Evolutionary conservation across 805 yeast species (phyloP), one percentile per base, ranked within the genome.

Genomic region (Starmerella ratchasimensis): DNA sequence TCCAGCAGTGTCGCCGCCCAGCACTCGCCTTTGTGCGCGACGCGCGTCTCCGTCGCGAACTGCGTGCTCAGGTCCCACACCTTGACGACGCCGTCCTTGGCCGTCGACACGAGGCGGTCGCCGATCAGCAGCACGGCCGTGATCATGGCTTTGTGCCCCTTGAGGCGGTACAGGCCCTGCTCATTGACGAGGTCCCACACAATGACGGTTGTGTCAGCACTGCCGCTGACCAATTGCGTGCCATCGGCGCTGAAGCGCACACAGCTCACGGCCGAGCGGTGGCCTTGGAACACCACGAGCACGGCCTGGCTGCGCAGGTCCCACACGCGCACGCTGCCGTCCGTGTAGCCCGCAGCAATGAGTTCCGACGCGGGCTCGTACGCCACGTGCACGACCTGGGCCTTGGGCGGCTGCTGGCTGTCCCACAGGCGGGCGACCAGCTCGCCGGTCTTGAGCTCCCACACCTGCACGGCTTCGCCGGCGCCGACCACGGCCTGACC

Each of bases 181-280:
- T 90, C 99, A 8, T 82, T 80, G 13, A 90, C 86, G 38, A 90
- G 69, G 62, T 90, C 99, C 99, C 99, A 90, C 48, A 84, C 67
- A 44, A 90, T 78, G 24, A 88, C 72, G 38, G 72, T 65, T 3
- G 95, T 70, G 58, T 90, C 99, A 34, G 71, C 70, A 1, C 94
- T 76, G 2, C 97, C 98, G 5, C 94, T 80, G 23, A 76, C 69
- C 14, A 90, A 62, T 44, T 90, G 65, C 0, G 97, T 84, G 32
- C 97, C 97, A 27, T 77, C 74, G 13, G 57, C 50, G 54, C 86
- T 95, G 52, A 88, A 90, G 36, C 60, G 56, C 31, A 90, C 63
- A 13, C 65, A 54, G 3, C 86, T 69, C n/a, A 90, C 64, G 2
- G 82, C 74, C 1, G 93, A 70, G 51, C 74, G 77, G 59, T 90